phyloP scores from a whole-genome alignment of 805 yeast genomes.

The Zygoascus biomembranicola region DNA sequence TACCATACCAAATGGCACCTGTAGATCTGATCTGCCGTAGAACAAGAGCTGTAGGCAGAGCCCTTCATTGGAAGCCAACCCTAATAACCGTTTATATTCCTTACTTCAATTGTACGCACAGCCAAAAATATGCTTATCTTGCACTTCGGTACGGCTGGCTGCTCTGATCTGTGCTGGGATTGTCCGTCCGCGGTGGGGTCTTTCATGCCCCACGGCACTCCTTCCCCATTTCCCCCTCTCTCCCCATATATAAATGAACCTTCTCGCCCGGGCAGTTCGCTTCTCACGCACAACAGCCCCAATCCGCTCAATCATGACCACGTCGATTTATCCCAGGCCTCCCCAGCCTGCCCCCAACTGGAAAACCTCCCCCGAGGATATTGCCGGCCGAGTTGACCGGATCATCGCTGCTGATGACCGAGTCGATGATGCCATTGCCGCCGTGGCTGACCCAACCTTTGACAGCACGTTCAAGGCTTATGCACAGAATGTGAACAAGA shows the following conservation, averaged over 20 bases:
- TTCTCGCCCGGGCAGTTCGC: neutral
- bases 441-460: constrained; percentile 42
- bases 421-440: constrained; percentile 48
- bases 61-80: too few species aligned
- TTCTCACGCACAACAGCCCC: too few species aligned
- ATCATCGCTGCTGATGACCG: constrained; percentile 37
- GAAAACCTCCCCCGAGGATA: constrained; percentile 48
- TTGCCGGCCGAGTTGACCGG: constrained; percentile 36
- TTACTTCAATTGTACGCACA: too few species aligned
- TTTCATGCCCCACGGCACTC: neutral
- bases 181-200: too few species aligned
- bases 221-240: neutral
- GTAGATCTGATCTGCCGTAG: too few species aligned
- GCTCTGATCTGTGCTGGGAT: too few species aligned
- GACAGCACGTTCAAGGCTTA: constrained; percentile 48
- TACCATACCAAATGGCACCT: too few species aligned
- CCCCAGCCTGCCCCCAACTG: constrained; percentile 39
- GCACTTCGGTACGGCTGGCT: too few species aligned
- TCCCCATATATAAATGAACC: neutral
- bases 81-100: too few species aligned
- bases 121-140: too few species aligned
- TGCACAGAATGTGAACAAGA: constrained; percentile 43
- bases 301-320: neutral
- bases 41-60: too few species aligned
- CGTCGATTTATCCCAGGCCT: constrained; percentile 7